Evolutionary conservation across 1,284 basidiomycete genomes (phyloP), one percentile per base, ranked within the genome.

Genomic region (Kwoniella shivajii): DNA sequence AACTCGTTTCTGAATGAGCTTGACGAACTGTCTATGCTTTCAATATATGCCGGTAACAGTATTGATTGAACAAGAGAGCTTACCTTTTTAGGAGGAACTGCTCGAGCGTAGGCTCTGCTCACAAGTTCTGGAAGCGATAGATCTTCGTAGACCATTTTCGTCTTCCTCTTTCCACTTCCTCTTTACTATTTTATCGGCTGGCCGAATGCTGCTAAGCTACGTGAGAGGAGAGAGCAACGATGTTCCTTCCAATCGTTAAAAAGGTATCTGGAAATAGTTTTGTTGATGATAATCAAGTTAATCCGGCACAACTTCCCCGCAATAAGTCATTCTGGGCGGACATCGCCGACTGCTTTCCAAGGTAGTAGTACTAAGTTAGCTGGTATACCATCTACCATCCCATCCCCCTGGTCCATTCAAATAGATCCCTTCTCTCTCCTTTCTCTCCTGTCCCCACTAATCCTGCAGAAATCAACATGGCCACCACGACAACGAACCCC

Each of bases 401-500:
- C n/a, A n/a, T n/a, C n/a, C n/a, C n/a, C n/a, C n/a, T n/a, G n/a
- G n/a, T n/a, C n/a, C 41, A n/a, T n/a, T n/a, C n/a, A 24, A 30
- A 9, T 24, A 14, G 10, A 11, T 48, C 29, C 47, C 46, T 46
- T 18, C 45, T 43, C 34, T 46, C 44, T 44, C 24, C 43, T 49
- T 37, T 37, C n/a, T 11, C 43, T 10, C 34, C 24, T 33, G 3
- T 52, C 11, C 27, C 16, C 13, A 9, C 16, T 24, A 27, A 7
- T 29, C 31, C 36, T 38, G 9, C 34, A 47, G n/a, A 37, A 36
- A 48, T 45, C 46, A 67, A 13, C 46, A 73, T 73, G 72, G 52
- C 64, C 29, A 44, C 59, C 20, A 60, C 64, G 11, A 64, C 70
- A 1, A 48, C 57, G 31, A 75, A 74, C 57, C 71, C 71, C 80